Evolutionary conservation across 2,329 filamentous ascomycete genomes (phyloP).

Genomic region (Aspergillus glaucus): DNA sequence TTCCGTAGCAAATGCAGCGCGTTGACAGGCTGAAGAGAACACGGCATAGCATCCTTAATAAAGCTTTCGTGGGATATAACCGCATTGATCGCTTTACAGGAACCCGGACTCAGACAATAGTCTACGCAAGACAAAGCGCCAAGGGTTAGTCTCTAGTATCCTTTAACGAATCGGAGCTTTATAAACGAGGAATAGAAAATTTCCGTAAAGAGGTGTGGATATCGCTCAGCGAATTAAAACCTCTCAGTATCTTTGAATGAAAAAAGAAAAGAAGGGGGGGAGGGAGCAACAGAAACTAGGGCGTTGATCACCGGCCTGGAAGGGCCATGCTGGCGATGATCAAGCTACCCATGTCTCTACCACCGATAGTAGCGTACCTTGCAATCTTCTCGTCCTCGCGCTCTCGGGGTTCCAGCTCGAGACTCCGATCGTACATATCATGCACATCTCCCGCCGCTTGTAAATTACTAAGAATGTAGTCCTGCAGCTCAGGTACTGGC

Average conservation of each 20-base stretch:
- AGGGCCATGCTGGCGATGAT: conserved; percentile 28
- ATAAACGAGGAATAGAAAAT: conserved; percentile 9
- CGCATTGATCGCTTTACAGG: conserved; percentile 28
- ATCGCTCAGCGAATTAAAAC: conserved; percentile 21
- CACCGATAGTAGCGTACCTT: conserved; percentile 57
- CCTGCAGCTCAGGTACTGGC: conserved; percentile 83
- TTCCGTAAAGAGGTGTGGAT: conserved; percentile 23
- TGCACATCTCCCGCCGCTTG: conserved; percentile 91
- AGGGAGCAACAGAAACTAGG: conserved; percentile 10
- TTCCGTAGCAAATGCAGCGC: not conserved
- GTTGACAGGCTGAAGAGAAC: too few relatives aligned
- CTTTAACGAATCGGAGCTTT: conserved; percentile 7
- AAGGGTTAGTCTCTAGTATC: conserved; percentile 26
- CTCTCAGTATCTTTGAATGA: conserved; percentile 6
- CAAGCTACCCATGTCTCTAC: conserved; percentile 29
- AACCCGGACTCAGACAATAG: conserved; percentile 45
- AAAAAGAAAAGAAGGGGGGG: conserved; percentile 9
- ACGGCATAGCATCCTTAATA: conserved; percentile 6
- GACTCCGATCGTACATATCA: conserved; percentile 98
- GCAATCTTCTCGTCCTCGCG: conserved; percentile 99
- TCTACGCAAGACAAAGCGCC: conserved; percentile 29
- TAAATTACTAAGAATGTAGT: conserved; percentile 96
- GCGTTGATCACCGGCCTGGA: conserved; percentile 24
- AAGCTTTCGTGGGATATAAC: conserved; percentile 4
- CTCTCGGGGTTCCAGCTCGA: conserved; percentile 88